These are phyloP conservation scores for Onygena corvina DNA, from an alignment of 2,329 filamentous ascomycete genomes.

Conservation along the genomic window DNA sequence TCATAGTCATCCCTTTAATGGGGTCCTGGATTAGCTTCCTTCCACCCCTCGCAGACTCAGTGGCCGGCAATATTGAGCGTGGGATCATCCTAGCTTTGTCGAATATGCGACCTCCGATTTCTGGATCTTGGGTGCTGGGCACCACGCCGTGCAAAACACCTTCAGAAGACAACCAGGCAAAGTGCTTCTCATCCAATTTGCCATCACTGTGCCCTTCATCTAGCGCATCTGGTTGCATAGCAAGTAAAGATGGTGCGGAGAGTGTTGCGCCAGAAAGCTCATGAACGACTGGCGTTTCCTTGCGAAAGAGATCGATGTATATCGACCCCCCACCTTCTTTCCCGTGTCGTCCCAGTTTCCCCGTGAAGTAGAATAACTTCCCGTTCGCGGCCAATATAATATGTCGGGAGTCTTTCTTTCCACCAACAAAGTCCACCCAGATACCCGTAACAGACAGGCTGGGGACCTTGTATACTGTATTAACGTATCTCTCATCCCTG, in stretches of 20 bases:
- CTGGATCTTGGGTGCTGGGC: constrained; percentile 47
- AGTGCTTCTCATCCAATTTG: constrained; percentile 44
- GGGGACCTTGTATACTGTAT: constrained; percentile 66
- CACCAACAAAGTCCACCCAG: constrained; percentile 63
- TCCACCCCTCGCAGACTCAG: constrained; percentile 53
- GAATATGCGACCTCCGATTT: constrained; percentile 63
- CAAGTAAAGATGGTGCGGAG: constrained; percentile 53
- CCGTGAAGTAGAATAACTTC: constrained; percentile 67
- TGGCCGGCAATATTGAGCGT: constrained; percentile 57
- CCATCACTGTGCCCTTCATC: constrained; percentile 46
- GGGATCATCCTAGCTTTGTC: constrained; percentile 66
- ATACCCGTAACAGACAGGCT: constrained; percentile 77
- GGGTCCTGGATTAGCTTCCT: constrained; percentile 56
- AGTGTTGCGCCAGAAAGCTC: constrained; percentile 52
- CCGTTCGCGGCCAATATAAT: constrained; percentile 70
- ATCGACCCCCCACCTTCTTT: constrained; percentile 73
- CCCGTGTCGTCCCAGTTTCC: constrained; percentile 58
- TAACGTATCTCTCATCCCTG: constrained; percentile 85
- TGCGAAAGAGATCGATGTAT: constrained; percentile 78
- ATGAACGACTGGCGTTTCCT: constrained; percentile 65
- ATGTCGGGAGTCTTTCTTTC: constrained; percentile 58
- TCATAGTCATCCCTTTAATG: constrained; percentile 69
- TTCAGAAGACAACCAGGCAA: constrained; percentile 81
- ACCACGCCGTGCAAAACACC: constrained; percentile 82
- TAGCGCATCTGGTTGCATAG: constrained; percentile 61